Conservation (phyloP, 2,329 filamentous ascomycete species). For the Colletotrichum sp. region DNA sequence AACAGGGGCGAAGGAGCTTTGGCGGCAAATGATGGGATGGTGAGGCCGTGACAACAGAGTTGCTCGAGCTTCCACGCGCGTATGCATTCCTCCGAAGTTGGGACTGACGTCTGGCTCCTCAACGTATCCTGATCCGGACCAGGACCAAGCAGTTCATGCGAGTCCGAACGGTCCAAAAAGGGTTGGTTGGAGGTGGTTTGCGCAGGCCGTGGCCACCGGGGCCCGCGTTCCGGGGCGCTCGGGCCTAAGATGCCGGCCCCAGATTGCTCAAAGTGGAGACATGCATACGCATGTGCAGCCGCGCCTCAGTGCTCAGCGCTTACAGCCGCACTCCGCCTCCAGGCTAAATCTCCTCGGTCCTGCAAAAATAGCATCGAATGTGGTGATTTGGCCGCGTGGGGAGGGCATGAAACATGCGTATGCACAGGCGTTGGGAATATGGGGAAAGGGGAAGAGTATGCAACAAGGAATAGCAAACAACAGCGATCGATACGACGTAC, state of each 20-base stretch:
- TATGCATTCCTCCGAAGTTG: background rate
- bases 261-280: background rate
- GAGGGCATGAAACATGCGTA: constrained; percentile 3
- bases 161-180: constrained; percentile 8
- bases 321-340: constrained; percentile 21
- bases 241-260: background rate
- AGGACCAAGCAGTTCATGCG: constrained; percentile 5
- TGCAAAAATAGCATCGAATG: constrained; percentile 10
- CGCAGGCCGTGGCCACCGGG: background rate
- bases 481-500: constrained; percentile 47
- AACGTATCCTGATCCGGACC: background rate
- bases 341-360: constrained; percentile 6
- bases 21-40: constrained; percentile 1
- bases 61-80: background rate
- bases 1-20: background rate
- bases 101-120: background rate
- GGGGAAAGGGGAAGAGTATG: background rate
- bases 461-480: constrained; percentile 20
- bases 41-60: background rate
- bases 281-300: constrained; percentile 22
- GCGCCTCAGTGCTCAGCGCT: constrained; percentile 42
- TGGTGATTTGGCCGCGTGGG: background rate
- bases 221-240: background rate
- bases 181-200: background rate
- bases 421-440: background rate